Evolutionary conservation across 257 asterid species (phyloP), one percentile per base, ranked within the genome.

Genomic region (Primulina huaijiensis): DNA sequence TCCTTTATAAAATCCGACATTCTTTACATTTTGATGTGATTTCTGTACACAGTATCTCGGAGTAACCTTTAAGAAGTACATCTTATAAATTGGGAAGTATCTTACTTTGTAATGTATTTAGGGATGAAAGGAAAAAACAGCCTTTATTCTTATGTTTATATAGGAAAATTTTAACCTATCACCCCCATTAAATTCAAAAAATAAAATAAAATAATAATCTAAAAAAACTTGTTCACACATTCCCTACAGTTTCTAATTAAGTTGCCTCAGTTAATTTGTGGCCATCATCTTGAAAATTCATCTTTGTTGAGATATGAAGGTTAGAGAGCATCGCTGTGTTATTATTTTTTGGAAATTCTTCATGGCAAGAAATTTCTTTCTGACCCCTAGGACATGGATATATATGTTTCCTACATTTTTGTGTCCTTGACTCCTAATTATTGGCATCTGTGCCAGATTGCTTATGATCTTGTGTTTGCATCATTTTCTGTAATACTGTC

Each of bases 401-500:
- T 60, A 56, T 25, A 53, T 53, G 35, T 50, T 62, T 35, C 35
- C 60, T 35, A 70, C 17, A 38, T 31, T 53, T 53, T 37, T 34
- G 50, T 55, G 46, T 40, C 34, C 67, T 64, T 40, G 38, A 27
- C 58, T 64, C 71, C 23, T 29, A 55, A 38, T 61, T 34, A 34
- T 33, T 56, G 40, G 8, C 35, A 31, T n/a, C 50, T 31, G 68
- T 29, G 57, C 61, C 31, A 31, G 68, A 46, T 38, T 68, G 60
- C 68, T 69, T 62, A 27, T 23, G 65, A n/a, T 52, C 55, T 65
- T 59, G 8, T 35, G n/a, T 40, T 65, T 57, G 9, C 65, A 11
- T 25, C 30, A 38, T 71, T 20, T 53, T 67, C 33, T 30, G 31
- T 70, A 53, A 62, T 46, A 38, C 21, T 68, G 69, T 70, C 62